Base-by-base conservation (phyloP, 176 grass and related monocot genomes). In the Pharus latifolius region DNA sequence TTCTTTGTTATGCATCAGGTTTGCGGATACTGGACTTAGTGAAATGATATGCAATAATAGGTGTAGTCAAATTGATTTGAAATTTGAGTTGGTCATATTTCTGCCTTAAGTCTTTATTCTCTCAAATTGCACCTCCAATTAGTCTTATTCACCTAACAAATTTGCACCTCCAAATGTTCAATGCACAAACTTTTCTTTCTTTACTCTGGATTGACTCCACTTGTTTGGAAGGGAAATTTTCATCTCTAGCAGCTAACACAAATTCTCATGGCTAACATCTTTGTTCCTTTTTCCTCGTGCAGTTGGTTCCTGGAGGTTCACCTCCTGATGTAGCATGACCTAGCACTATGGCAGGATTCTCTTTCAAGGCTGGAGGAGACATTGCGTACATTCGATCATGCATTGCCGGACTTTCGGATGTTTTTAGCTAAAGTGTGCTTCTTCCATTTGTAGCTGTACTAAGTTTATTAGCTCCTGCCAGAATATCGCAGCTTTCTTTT, bases 291-390 rank as follows among this genome's bases (percentile, higher is more conserved):
- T 45, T 33, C 56, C 4, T 58, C 6, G 28, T 65, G 64, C 87
- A 99, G 96, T 83, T 99, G 55, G 96, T 99, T 25, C 96, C 90
- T 18, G 96, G 96, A 67, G 90, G 96, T 81, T 99, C 83, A 71
- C 83, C 96, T 3, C 96, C 96, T 10, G 96, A 99, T 77, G 80
- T 70, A 30, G 91, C 78, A 77, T 95, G 69, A 86, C 48, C 58
- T 45, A 75, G 18, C 9, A 42, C 16, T 60, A 33, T 30, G 49
- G 23, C 12, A 15, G 42, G 18, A 46, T 58, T 47, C 13, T 18
- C 24, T n/a, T 69, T 56, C 41, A 24, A 32, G 63, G 31, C 20
- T 15, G 57, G 56, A 33, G 6, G 41, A 27, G 26, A 34, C 10
- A 29, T 7, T 4, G 24, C 40, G 49, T 33, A 72, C 22, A 56